These are phyloP conservation scores for Aspergillus quadrilineatus DNA, from an alignment of 2,329 filamentous ascomycete species.

Conservation along the genomic window DNA sequence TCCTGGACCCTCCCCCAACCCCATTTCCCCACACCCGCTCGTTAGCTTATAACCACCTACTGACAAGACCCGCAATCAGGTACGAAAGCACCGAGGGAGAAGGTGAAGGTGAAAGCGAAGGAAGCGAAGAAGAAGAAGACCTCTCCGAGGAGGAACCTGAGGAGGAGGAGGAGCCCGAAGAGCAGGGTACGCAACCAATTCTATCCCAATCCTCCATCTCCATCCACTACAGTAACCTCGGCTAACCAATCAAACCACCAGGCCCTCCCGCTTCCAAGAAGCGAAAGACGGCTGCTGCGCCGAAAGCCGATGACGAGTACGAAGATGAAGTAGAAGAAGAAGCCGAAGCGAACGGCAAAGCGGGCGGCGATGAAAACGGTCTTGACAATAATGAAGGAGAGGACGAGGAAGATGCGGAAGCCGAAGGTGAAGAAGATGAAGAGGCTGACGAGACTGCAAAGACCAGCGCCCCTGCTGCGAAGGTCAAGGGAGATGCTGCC, in stretches of 20 bases:
- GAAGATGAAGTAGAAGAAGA: constrained; percentile 14
- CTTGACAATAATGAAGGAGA: constrained; percentile 17
- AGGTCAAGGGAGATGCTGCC: constrained; percentile 35
- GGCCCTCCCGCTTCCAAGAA: constrained; percentile 32
- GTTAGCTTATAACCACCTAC: not conserved
- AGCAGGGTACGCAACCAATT: constrained; percentile 19
- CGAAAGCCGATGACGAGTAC: constrained; percentile 15
- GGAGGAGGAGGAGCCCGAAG: constrained; percentile 29
- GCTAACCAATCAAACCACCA: constrained; percentile 5
- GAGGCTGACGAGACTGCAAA: constrained; percentile 32
- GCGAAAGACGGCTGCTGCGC: constrained; percentile 31
- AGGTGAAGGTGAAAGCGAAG: constrained; percentile 21
- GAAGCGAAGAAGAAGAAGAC: constrained; percentile 26
- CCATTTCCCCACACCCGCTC: not conserved
- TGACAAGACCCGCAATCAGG: constrained; percentile 21
- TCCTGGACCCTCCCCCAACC: not conserved
- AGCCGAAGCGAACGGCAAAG: constrained; percentile 22
- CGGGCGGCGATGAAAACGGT: constrained; percentile 15
- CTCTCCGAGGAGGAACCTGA: constrained; percentile 30
- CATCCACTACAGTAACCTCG: not conserved
- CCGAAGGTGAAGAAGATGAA: constrained; percentile 24
- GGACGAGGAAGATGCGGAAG: constrained; percentile 16
- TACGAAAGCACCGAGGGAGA: constrained; percentile 36
- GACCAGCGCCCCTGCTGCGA: constrained; percentile 35
- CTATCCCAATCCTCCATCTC: not conserved